Base-by-base conservation (phyloP, 176 grass and related monocot genomes). In the Aegilops sharonensis region DNA sequence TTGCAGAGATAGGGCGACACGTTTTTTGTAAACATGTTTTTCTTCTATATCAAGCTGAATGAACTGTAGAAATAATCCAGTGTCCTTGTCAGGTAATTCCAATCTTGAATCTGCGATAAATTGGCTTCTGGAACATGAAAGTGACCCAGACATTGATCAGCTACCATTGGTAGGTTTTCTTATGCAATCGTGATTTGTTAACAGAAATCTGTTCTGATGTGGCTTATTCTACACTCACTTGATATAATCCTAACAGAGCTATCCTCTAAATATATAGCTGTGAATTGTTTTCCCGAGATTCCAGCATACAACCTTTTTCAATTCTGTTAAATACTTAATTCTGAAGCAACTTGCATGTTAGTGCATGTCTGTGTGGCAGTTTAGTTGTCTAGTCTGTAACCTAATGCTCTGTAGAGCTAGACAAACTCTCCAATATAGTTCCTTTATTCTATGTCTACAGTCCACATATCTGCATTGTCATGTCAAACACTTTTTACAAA, bases 121-220 rank as follows among this genome's bases (percentile, higher is more conserved):
- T 47, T 98, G 97, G 97, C 78, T 94, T 85, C 75, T 95, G n/a
- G 92, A 94, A 75, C 97, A 98, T 94, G 93, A 98, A 87, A 88
- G 81, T 88, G 94, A 95, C 70, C 83, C 94, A 77, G 90, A 94
- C 70, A 94, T 95, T 88, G 97, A 98, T 85, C 90, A 88, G 85
- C 79, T 90, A 67, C 92, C 90, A 80, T 43, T 78, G 90, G 97
- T 98, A 92, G 34, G 84, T 64, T 89, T 68, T 88, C 42, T 56
- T 76, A 56, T 32, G 30, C 2, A 23, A 65, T 59, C 34, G 17
- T 40, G 68, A 77, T 83, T 78, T 21, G 57, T 75, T 35, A 56
- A 23, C 50, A 64, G 23, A 64, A 43, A 12, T 81, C 40, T 61
- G 64, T 66, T 89, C 11, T 80, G 11, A 25, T 85, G 45, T 40